A percentile compares a stretch with the other conserved stretches of the same genome.
Evolutionary conservation across 768 basidiomycete genomes (phyloP).

Genomic region (Hericium erinaceus): DNA sequence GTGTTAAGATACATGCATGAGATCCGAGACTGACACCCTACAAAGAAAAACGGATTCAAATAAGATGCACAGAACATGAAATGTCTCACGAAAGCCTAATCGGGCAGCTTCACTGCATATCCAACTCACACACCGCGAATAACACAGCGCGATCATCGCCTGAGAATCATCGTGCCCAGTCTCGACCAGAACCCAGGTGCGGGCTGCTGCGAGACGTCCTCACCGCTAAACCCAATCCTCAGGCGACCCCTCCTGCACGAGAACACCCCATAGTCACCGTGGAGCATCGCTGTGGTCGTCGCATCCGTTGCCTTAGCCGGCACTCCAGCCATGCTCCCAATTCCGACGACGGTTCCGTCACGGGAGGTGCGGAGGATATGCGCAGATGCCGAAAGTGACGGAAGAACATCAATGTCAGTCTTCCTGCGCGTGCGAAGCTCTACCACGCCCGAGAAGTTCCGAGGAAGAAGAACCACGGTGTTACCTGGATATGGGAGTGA

Average conservation of each 20-base stretch:
- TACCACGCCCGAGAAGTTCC: conserved; percentile 10
- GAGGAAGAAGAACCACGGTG: conserved; percentile 9
- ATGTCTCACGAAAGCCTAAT: no score
- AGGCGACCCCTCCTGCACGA: conserved; percentile 6
- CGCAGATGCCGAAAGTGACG: conserved; percentile 2
- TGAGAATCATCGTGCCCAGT: neutral
- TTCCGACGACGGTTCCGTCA: conserved; percentile 1
- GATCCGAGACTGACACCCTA: no score
- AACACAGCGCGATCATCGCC: conserved; percentile 1
- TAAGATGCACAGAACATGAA: no score
- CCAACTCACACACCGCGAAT: neutral
- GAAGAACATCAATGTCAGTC: conserved; percentile 3
- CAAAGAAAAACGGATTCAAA: no score
- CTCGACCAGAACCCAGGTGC: neutral
- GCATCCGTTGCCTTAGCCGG: neutral
- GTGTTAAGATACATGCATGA: no score
- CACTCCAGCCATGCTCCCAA: conserved; percentile 6
- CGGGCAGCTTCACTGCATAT: no score
- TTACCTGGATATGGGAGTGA: neutral
- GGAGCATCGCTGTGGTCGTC: neutral
- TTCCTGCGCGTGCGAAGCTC: conserved; percentile 3
- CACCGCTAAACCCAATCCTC: conserved; percentile 12
- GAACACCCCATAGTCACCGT: conserved; percentile 6
- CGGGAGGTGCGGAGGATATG: conserved; percentile 3
- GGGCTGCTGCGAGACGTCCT: conserved; percentile 3